Evolutionary conservation across 352 stramenopile genomes (phyloP), one percentile per base, ranked within the genome.

Genomic region (Phytophthora foliorum): DNA sequence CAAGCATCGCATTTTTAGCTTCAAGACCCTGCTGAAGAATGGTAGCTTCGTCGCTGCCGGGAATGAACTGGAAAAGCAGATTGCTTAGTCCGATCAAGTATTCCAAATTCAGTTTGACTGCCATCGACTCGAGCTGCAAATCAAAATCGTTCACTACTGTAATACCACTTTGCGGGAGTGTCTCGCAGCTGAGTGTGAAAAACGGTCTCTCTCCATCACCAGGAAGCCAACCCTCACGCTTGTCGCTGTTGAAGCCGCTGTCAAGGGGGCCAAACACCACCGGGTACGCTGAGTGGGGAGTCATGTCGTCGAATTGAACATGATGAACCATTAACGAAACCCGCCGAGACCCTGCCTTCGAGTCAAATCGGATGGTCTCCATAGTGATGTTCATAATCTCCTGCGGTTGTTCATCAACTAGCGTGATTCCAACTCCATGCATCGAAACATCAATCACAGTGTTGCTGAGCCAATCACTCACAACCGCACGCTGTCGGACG

Each of bases 241-340:
- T 94, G 67, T 97, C 84, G 49, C 88, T 95, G 54, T 95, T 97
- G 55, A 91, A 97, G 0, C 89, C 89, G 63, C 80, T 93, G 50
- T 97, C 86, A n/a, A 92, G 52, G 4, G 89, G 89, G 39, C 82
- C 83, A 24, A 97, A 71, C 11, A 97, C 67, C 2, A 97, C 80
- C 2, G 89, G 89, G 16, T 95, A 97, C 41, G 81, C 62, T 9
- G 88, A 81, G 45, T 87, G 59, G 3, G 81, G 63, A 8, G 79
- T 92, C 89, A 97, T 97, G 41, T 97, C 89, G 62, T 97, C 89
- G 14, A 97, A 78, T 70, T 97, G 88, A 49, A 97, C 74, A 41
- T 97, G 89, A 42, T 97, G 89, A 44, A 95, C 64, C 36, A 81
- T 82, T 22, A 93, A 86, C 17, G 78, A 77, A 54, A 85, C 65